Base-by-base conservation (phyloP, 2,329 filamentous ascomycete species). In the Aureobasidium zeae region DNA sequence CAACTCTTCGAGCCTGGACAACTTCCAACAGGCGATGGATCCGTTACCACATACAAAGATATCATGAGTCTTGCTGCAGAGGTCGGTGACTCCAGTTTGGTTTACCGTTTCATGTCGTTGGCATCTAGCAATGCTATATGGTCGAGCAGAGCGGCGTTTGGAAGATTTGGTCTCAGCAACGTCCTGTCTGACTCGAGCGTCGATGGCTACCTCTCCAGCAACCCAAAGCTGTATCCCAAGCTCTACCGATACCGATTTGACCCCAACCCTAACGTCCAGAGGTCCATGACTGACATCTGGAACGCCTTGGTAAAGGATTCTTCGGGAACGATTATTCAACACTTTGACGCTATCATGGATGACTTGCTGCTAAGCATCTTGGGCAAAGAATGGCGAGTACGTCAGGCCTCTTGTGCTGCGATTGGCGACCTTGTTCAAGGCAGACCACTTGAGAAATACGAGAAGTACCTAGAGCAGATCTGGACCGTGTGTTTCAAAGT, bases 221-320 rank as follows among this genome's bases (percentile, higher is more conserved):
- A 96, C 54, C 87, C 88, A 0, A 95, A 94, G 60, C 75, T 98
- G 12, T 96, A 95, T 55, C 86, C 88, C 0, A 96, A 95, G 64
- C 75, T 98, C 2, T 98, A 83, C 63, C 77, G 91, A 35, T 98
- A 96, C 63, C 75, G 87, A 37, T 96, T 96, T 49, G 91, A 98
- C 61, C 91, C 91, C 0, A 96, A 95, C 57, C 73, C 80, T 2
- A 94, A 94, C 51, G 91, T 96, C 10, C 86, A 89, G 59, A 75
- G 80, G 35, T 94, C 89, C 1, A 98, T 98, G 91, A 88, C 94
- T 46, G 86, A 93, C 50, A 96, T 98, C 52, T 98, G 91, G 91
- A 88, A 84, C 55, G 82, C 89, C 0, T 67, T 98, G n/a, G 87
- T 96, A 43, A 94, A 93, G 57, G 87, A 96, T 53, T 76, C 86